Evolutionary conservation across 805 yeast genomes (phyloP).

Genomic region (Candida quercuum): DNA sequence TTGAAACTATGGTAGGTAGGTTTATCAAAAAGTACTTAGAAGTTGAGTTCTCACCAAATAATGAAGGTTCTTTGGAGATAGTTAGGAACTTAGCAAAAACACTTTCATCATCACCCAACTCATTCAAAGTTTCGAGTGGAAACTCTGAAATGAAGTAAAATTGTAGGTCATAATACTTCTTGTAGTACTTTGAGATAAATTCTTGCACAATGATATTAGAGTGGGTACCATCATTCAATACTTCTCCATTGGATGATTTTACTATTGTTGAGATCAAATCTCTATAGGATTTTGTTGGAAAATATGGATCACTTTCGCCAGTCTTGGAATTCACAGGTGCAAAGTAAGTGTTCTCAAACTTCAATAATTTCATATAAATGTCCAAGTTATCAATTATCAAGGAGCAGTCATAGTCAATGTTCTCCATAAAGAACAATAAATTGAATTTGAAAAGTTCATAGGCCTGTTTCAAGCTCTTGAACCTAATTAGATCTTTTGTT

Average conservation of each 20-base stretch:
- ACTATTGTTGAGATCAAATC: constrained; percentile 33
- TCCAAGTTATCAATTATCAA: constrained; percentile 50
- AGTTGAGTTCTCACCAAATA: constrained; percentile 24
- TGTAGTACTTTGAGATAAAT: constrained; percentile 50
- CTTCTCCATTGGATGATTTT: constrained; percentile 31
- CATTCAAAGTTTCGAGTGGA: constrained; percentile 17
- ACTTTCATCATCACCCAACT: constrained; percentile 6
- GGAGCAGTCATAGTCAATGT: constrained; percentile 37
- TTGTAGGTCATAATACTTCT: constrained; percentile 69
- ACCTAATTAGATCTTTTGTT: constrained; percentile 42
- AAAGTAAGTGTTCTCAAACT: constrained; percentile 48
- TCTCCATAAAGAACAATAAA: constrained; percentile 36
- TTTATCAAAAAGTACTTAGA: constrained; percentile 35
- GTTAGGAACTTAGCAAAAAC: constrained; percentile 34
- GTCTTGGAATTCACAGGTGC: constrained; percentile 33
- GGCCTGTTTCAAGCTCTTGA: constrained; percentile 56
- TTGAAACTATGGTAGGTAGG: constrained; percentile 41
- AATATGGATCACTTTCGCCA: constrained; percentile 40
- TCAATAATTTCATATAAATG: constrained; percentile 47
- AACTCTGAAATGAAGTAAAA: constrained; percentile 61
- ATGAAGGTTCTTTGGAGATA: constrained; percentile 30
- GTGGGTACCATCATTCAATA: constrained; percentile 41
- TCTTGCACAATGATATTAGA: constrained; percentile 47
- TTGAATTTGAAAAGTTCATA: constrained; percentile 49
- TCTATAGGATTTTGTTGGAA: constrained; percentile 52